These are phyloP conservation scores for Debaryomyces udenii DNA, from an alignment of 1,139 yeast species.

Conservation along the genomic window DNA sequence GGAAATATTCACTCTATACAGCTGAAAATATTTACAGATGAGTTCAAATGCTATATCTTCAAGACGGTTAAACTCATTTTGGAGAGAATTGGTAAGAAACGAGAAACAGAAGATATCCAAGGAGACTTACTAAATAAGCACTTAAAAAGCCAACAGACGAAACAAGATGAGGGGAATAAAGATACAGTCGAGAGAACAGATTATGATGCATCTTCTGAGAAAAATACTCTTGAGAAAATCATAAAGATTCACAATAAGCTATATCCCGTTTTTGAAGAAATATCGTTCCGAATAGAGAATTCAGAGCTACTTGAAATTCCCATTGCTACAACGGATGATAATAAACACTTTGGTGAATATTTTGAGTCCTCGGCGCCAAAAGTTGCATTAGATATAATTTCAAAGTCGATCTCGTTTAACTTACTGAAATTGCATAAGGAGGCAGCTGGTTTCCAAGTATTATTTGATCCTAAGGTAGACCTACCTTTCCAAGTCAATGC, in stretches of 20 bases:
- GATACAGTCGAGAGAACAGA: no score
- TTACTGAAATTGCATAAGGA: slow-evolving; percentile 33
- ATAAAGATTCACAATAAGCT: slow-evolving; percentile 15
- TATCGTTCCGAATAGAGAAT: slow-evolving; percentile 26
- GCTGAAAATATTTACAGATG: slow-evolving; percentile 30
- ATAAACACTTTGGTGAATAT: slow-evolving; percentile 31
- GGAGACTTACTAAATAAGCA: neutral
- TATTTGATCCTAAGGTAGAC: slow-evolving; percentile 51
- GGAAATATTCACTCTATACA: slow-evolving; percentile 27
- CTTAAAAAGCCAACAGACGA: neutral
- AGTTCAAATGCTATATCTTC: slow-evolving; percentile 31
- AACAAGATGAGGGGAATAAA: slow-evolving; percentile 1
- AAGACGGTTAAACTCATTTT: slow-evolving; percentile 23
- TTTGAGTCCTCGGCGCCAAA: slow-evolving; percentile 26
- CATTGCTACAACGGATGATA: slow-evolving; percentile 32
- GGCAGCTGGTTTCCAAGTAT: slow-evolving; percentile 63
- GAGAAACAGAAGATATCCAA: neutral
- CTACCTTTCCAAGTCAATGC: slow-evolving; percentile 54
- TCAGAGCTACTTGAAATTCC: slow-evolving; percentile 38
- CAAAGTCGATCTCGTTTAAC: slow-evolving; percentile 38
- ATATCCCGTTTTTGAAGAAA: slow-evolving; percentile 12
- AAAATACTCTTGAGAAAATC: slow-evolving; percentile 10
- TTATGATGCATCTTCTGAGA: slow-evolving; percentile 1
- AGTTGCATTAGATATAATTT: slow-evolving; percentile 30
- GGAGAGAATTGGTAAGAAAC: slow-evolving; percentile 3